Evolutionary conservation across 257 asterid genomes (phyloP).

Genomic region (Capsicum chinense): DNA sequence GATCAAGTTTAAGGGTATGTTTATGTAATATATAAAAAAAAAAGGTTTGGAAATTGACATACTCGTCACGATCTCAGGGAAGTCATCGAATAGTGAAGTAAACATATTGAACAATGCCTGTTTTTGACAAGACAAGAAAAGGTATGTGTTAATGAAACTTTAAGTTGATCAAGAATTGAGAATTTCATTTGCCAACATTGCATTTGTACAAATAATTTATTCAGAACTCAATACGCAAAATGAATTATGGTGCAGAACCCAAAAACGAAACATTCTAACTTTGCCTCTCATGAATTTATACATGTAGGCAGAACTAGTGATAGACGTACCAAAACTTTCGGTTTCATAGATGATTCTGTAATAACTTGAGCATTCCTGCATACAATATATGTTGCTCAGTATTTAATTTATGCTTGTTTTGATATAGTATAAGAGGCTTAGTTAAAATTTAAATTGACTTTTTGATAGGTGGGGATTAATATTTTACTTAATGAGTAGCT

Average conservation of each 20-base stretch:
- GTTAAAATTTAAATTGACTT: not conserved
- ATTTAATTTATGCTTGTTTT: constrained; percentile 5
- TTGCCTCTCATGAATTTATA: not conserved
- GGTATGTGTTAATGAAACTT: not conserved
- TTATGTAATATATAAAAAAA: not conserved
- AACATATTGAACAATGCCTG: constrained; percentile 59
- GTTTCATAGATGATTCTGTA: constrained; percentile 72
- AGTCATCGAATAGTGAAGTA: constrained; percentile 59
- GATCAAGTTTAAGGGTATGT: too few species aligned
- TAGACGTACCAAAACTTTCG: constrained; percentile 62
- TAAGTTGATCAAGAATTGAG: not conserved
- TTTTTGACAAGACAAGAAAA: not conserved
- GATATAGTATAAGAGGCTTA: not conserved
- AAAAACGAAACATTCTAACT: too few species aligned
- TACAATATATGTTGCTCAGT: not conserved
- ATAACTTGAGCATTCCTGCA: constrained; percentile 72
- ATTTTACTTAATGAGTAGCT: constrained; percentile 62
- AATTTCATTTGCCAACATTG: not conserved
- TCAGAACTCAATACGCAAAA: not conserved
- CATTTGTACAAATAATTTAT: not conserved
- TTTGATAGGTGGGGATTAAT: not conserved
- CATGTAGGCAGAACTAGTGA: not conserved
- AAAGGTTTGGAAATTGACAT: constrained; percentile 25
- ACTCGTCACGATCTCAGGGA: constrained; percentile 68
- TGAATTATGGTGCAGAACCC: not conserved